A percentile compares a stretch with the other conserved stretches of the same genome.
Conservation (phyloP, 305 asterid species). For the Ajuga reptans region DNA sequence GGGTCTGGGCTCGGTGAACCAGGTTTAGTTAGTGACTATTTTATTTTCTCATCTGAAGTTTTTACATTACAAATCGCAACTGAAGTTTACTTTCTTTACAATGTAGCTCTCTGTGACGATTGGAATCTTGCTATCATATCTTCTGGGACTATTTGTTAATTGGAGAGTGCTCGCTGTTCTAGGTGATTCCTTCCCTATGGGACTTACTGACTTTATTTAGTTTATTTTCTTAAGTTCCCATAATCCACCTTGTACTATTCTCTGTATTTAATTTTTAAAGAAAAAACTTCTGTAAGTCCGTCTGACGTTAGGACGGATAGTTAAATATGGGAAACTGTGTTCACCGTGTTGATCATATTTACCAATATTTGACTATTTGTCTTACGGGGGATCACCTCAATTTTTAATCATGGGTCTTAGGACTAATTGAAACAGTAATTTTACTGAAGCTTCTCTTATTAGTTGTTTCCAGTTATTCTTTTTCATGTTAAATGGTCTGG, state of each 20-base stretch:
- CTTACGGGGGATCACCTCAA: neutral
- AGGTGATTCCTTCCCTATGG: constrained; percentile 39
- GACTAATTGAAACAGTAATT: neutral
- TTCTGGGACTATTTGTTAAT: constrained; percentile 60
- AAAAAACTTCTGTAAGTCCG: no score
- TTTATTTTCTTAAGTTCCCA: neutral
- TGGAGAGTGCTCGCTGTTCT: constrained; percentile 92
- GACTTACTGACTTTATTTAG: constrained; percentile 4
- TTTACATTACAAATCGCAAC: constrained; percentile 5
- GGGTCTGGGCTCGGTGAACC: constrained; percentile 81
- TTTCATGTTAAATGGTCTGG: neutral
- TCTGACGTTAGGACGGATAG: no score
- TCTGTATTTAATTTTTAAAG: neutral
- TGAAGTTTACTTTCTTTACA: constrained; percentile 2
- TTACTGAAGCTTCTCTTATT: neutral
- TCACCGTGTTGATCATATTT: no score
- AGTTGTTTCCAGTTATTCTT: neutral
- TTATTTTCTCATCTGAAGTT: constrained; percentile 6
- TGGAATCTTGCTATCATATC: constrained; percentile 74
- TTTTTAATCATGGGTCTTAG: neutral
- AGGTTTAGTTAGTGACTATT: constrained; percentile 43
- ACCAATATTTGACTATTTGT: no score
- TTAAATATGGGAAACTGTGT: no score
- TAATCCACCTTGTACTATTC: neutral
- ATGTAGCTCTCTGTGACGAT: constrained; percentile 81